Evolutionary conservation across 768 basidiomycete species (phyloP), one percentile per base, ranked within the genome.

Genomic region (Rhodosporidiobolus sp.): DNA sequence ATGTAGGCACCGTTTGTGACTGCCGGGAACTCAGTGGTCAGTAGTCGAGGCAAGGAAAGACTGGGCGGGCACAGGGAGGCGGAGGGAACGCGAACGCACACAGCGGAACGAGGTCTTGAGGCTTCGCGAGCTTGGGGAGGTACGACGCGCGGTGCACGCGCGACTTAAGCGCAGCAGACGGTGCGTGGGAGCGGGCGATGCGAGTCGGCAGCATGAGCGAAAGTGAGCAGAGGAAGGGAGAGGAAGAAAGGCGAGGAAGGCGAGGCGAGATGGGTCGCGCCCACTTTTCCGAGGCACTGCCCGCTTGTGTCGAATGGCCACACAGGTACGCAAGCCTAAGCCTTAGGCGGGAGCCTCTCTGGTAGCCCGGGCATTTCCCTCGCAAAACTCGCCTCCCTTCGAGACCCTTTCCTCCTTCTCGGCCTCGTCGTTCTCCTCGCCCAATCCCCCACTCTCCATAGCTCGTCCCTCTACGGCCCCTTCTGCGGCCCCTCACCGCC

Each of bases 1-100:
- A 70, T 49, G 69, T 68, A 65, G 14, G 68, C 62, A 6, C 67
- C 69, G 50, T 71, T 50, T n/a, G 69, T 71, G 69, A 74, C 66
- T 67, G 66, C 16, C 14, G 35, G 26, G 20, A 34, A 38, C 14
- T 58, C 57, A 16, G 57, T n/a, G n/a, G n/a, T n/a, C n/a, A n/a
- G n/a, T 19, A 11, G 28, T 28, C 30, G 46, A 30, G 59, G 8
- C 17, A n/a, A 3, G 32, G 4, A 35, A 16, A n/a, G 34, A 14
- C 16, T n/a, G 6, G 28, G 28, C 30, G 17, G 20, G 32, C 10
- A 2, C n/a, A 28, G 24, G n/a, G n/a, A 20, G 12, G 34, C 6
- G 32, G 34, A 26, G 34, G 19, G 34, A 54, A 45, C 66, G 57
- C 10, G 34, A 54, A 45, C 66, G 57, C 10, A 61, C 59, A 75